Conservation (phyloP, 148 eudicot species). For the Chenopodium album region DNA sequence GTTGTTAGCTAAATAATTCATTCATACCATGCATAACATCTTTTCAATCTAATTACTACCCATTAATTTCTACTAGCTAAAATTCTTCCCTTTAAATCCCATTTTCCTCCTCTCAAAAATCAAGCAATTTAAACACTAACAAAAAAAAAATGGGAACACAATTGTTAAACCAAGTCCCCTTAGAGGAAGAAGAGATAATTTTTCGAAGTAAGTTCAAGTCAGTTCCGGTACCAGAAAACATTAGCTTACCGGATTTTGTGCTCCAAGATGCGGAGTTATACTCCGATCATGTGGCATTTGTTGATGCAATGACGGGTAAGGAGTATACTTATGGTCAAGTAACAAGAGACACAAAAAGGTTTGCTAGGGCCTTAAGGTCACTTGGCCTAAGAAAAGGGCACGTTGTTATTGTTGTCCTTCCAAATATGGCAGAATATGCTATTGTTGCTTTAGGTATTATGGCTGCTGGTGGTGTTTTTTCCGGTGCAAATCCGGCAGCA, state of each 20-base stretch:
- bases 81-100: conserved; percentile 14
- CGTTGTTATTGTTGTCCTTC: conserved; percentile 79
- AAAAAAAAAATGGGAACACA: conserved; percentile 35
- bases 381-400: conserved; percentile 81
- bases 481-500: conserved; percentile 75
- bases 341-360: conserved; percentile 58
- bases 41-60: conserved; percentile 28
- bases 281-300: conserved; percentile 74
- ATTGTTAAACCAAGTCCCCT: conserved; percentile 4
- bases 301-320: conserved; percentile 60
- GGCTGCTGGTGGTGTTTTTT: conserved; percentile 88
- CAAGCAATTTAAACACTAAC: neutral
- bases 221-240: conserved; percentile 53
- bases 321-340: conserved; percentile 69
- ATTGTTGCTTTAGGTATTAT: conserved; percentile 86
- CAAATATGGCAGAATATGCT: conserved; percentile 83
- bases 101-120: neutral
- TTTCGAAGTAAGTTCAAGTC: conserved; percentile 59
- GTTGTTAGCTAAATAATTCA: neutral
- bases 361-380: conserved; percentile 85
- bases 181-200: conserved; percentile 45
- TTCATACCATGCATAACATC: conserved; percentile 24
- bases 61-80: neutral
- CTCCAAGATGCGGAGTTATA: conserved; percentile 60
- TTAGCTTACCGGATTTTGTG: conserved; percentile 80